These are phyloP conservation scores for Dactylis glomerata DNA, from an alignment of 176 grass and related monocot species.

Conservation along the genomic window DNA sequence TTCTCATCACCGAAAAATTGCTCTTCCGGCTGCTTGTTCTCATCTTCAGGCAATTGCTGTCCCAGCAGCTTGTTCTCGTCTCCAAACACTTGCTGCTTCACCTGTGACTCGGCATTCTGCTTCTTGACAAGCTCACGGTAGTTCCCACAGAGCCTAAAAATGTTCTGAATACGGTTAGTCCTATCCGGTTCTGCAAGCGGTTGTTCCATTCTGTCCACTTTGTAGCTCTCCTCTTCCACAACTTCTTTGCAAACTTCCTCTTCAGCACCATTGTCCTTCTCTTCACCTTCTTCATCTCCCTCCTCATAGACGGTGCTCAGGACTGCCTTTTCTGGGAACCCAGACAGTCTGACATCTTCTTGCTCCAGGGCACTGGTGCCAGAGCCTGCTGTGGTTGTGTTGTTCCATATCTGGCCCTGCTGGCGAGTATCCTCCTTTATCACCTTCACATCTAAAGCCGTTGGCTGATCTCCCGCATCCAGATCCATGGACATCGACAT, in stretches of 20 bases:
- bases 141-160: constrained; percentile 87
- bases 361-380: constrained; percentile 13
- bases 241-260: constrained; percentile 84
- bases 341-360: constrained; percentile 39
- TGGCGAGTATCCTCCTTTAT: constrained; percentile 62
- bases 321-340: constrained; percentile 57
- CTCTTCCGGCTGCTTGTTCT: constrained; percentile 2
- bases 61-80: constrained; percentile 39
- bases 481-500: constrained; percentile 99
- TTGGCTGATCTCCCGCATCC: constrained; percentile 64
- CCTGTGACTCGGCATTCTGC: constrained; percentile 21
- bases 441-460: constrained; percentile 60
- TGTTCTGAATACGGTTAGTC: constrained; percentile 70
- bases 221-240: constrained; percentile 63
- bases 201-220: constrained; percentile 12
- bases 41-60: constrained; percentile 18
- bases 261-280: constrained; percentile 26
- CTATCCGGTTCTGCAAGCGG: constrained; percentile 36
- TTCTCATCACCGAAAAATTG: constrained; percentile 53
- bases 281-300: constrained; percentile 55
- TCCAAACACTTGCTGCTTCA: constrained; percentile 22
- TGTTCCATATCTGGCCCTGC: constrained; percentile 32
- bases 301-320: constrained; percentile 84
- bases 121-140: constrained; percentile 56
- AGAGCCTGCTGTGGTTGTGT: not conserved